phyloP scores from a whole-genome alignment of 2,329 filamentous ascomycete genomes.

The Diaporthe sp. region DNA sequence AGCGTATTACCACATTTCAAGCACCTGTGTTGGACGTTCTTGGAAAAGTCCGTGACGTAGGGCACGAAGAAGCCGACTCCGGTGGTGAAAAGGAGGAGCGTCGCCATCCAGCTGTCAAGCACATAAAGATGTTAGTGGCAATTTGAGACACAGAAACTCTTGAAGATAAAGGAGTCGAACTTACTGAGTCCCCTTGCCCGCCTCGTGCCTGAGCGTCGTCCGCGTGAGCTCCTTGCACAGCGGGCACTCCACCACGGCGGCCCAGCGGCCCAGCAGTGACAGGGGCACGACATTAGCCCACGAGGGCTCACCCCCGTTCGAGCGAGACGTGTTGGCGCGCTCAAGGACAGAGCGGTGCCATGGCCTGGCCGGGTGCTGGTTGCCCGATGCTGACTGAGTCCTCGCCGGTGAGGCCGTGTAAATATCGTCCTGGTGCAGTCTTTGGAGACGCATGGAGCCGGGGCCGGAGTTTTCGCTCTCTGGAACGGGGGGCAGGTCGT shows the following conservation, averaged over 20 bases:
- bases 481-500: background rate
- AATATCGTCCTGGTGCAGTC: background rate
- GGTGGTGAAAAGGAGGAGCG: conserved; percentile 20
- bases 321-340: background rate
- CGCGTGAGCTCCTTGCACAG: conserved; percentile 30
- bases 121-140: background rate
- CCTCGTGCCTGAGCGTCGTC: background rate
- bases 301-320: conserved; percentile 57
- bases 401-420: background rate
- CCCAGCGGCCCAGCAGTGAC: conserved; percentile 34
- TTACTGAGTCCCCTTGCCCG: background rate
- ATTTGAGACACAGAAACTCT: no score
- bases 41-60: conserved; percentile 21
- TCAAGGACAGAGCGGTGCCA: background rate
- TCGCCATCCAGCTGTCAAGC: conserved; percentile 3
- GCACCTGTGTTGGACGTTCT: conserved; percentile 13
- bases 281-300: conserved; percentile 56
- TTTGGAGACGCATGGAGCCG: background rate
- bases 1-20: conserved; percentile 20
- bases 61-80: background rate
- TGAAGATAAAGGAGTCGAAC: accelerated
- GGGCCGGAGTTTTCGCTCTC: background rate
- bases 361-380: background rate
- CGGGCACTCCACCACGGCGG: conserved; percentile 38
- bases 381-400: background rate